These are phyloP conservation scores for Pythium plurisporium DNA, from an alignment of 352 stramenopile species.

Conservation along the genomic window DNA sequence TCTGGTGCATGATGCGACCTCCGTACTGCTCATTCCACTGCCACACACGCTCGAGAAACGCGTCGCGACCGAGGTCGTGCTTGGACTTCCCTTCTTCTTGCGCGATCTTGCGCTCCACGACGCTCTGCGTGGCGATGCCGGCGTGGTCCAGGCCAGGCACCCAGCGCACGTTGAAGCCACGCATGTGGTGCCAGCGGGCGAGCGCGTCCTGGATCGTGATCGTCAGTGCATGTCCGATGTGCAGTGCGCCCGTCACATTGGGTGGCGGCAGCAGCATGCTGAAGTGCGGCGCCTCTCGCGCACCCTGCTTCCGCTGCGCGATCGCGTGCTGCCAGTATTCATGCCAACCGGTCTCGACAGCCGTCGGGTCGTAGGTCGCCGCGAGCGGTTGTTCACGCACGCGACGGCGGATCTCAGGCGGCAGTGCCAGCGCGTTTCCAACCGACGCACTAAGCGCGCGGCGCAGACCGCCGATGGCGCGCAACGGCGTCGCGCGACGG, in stretches of 20 bases:
- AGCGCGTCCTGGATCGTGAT: conserved; percentile 97
- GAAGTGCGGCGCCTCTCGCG: conserved; percentile 89
- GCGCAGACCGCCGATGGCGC: background rate
- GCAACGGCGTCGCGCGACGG: background rate
- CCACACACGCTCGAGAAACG: conserved; percentile 95
- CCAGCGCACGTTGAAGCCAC: conserved; percentile 95
- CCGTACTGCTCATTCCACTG: conserved; percentile 96
- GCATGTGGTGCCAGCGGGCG: conserved; percentile 97
- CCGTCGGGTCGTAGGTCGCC: conserved; percentile 93
- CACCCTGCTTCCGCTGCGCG: conserved; percentile 77
- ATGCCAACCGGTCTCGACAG: conserved; percentile 98
- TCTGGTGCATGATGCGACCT: conserved; percentile 81
- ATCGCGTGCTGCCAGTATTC: conserved; percentile 97
- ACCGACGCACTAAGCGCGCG: conserved; percentile 12
- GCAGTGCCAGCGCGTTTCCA: conserved; percentile 23
- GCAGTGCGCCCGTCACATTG: conserved; percentile 88
- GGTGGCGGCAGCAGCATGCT: conserved; percentile 95
- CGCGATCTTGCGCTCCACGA: conserved; percentile 86
- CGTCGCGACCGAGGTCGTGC: conserved; percentile 86
- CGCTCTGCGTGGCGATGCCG: conserved; percentile 95
- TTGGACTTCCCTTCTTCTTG: conserved; percentile 79
- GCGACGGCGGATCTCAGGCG: conserved; percentile 41
- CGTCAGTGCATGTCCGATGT: conserved; percentile 99
- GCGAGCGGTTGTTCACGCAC: conserved; percentile 30
- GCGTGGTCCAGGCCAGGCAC: conserved; percentile 98